Base-by-base conservation (phyloP, 2,329 filamentous ascomycete genomes). In the Ophioceras dolichostomum region DNA sequence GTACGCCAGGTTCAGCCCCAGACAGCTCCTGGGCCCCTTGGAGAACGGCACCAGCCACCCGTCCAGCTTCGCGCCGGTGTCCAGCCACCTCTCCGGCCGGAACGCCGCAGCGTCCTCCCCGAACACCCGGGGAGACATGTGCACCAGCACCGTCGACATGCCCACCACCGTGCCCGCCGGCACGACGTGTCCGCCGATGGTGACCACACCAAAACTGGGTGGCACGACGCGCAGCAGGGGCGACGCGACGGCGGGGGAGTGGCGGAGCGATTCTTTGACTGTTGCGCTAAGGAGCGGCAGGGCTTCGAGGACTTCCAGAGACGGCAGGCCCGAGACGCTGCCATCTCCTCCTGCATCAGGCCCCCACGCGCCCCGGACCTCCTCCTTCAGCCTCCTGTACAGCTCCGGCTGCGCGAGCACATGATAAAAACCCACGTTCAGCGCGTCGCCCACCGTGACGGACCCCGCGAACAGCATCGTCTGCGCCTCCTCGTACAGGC, bases 401-500 rank as follows among this genome's bases (percentile, higher is more conserved):
- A 56, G 44, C 1, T 46, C 41, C 0, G 56, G 54, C 2, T 54
- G 42, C 20, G 57, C 48, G 4, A 67, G 48, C 19, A 68, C 38
- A 35, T 65, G 50, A 40, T 56, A 65, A 2, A 53, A 52, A 1
- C 61, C 64, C 8, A 60, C 44, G 50, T 59, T 60, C 7, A 64
- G 43, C 2, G 61, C 54, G 29, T 58, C 60, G 1, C 55, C 63
- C 5, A 58, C 55, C 0, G 64, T 67, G 39, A 68, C 62, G 10
- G 54, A 54, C 12, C 64, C 66, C 7, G 56, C 65, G 43, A 67
- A 66, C 43, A 68, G 52, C 35, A 69, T 50, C 0, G 60, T 57
- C 44, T 61, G 57, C 2, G 56, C 57, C 49, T 68, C 65, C 14
- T 67, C 60, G 32, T 58, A 61, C 3, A 68, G 45, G 18, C 37